These are phyloP conservation scores for Buddleja alternifolia DNA, from an alignment of 257 asterid species.

Conservation along the genomic window DNA sequence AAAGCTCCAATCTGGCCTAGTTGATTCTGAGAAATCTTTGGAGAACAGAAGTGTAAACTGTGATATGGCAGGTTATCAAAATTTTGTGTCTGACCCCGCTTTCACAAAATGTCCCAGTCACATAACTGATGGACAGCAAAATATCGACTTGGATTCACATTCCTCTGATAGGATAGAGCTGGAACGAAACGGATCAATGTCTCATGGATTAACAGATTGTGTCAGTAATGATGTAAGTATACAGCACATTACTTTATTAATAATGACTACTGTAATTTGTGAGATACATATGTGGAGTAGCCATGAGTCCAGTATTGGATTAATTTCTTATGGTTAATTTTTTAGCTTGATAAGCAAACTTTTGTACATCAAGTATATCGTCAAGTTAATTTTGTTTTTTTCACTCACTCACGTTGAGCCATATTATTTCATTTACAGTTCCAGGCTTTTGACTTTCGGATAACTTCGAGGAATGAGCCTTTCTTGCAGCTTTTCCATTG, in stretches of 20 bases:
- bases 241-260: slow-evolving; percentile 14
- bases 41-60: slow-evolving; percentile 53
- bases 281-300: slow-evolving; percentile 19
- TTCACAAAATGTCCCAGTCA: slow-evolving; percentile 47
- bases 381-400: slow-evolving; percentile 7
- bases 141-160: slow-evolving; percentile 50
- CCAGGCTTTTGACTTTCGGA: slow-evolving; percentile 98
- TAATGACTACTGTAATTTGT: slow-evolving; percentile 15
- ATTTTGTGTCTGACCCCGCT: slow-evolving; percentile 40
- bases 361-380: neutral
- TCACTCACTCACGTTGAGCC: slow-evolving; percentile 19
- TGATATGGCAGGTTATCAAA: slow-evolving; percentile 60
- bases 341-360: neutral
- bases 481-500: slow-evolving; percentile 97
- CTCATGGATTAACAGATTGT: slow-evolving; percentile 52
- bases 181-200: slow-evolving; percentile 70
- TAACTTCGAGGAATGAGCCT: slow-evolving; percentile 94
- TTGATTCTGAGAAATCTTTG: slow-evolving; percentile 60
- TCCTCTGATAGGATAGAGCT: slow-evolving; percentile 55
- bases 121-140: slow-evolving; percentile 49
- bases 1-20: slow-evolving; percentile 72
- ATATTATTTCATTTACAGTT: slow-evolving; percentile 54
- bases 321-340: slow-evolving; percentile 12
- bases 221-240: slow-evolving; percentile 70
- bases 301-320: too few species aligned